Percentiles rank a stretch among this genome's conserved stretches.
Conservation (phyloP, 1,139 yeast species). For the Suhomyces choctaworum region DNA sequence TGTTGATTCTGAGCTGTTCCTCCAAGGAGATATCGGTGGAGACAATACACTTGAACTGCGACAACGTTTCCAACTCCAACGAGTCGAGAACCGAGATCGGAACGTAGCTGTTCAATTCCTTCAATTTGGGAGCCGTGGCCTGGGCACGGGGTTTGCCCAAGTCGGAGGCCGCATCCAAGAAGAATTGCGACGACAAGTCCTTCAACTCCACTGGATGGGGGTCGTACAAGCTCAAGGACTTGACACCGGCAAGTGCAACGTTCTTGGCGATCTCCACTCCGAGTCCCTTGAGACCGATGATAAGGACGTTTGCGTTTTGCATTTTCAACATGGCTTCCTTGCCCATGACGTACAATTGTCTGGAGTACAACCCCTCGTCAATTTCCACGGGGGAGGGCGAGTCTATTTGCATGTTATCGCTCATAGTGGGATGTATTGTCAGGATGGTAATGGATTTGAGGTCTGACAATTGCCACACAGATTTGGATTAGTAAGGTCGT, state of each 20-base stretch:
- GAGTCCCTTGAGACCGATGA: constrained; percentile 85
- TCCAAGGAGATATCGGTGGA: constrained; percentile 76
- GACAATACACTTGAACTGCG: constrained; percentile 76
- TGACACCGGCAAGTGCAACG: constrained; percentile 96
- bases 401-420: constrained; percentile 56
- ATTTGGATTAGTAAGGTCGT: neutral
- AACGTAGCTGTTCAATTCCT: constrained; percentile 86
- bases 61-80: constrained; percentile 50
- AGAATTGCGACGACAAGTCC: constrained; percentile 90
- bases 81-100: constrained; percentile 73
- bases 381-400: constrained; percentile 56
- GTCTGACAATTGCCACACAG: neutral
- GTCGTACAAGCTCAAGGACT: constrained; percentile 84
- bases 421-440: constrained; percentile 17
- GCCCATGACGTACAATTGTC: constrained; percentile 92
- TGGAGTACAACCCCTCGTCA: constrained; percentile 92
- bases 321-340: constrained; percentile 97
- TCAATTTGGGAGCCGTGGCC: constrained; percentile 62
- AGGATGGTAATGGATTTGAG: neutral
- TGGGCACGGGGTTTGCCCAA: constrained; percentile 77
- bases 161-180: constrained; percentile 60
- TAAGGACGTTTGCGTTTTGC: constrained; percentile 87
- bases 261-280: constrained; percentile 97
- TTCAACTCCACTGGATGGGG: constrained; percentile 64
- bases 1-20: constrained; percentile 73